Evolutionary conservation across 768 basidiomycete species (phyloP), one percentile per base, ranked within the genome.

Genomic region (Pleurotus ostreatus): DNA sequence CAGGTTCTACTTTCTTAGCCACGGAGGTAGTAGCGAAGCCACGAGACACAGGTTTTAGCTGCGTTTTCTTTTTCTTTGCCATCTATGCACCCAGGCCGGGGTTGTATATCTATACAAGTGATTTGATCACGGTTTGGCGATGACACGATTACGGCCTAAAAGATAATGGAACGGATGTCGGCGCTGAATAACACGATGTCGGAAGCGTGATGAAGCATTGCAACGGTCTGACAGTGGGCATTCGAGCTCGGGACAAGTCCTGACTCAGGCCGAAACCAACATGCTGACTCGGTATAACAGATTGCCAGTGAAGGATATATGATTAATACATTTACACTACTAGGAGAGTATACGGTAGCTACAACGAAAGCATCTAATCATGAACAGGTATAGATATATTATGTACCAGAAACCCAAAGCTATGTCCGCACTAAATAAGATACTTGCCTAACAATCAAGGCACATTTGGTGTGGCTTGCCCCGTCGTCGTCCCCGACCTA

Each of bases 1-100:
- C 68, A 30, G 70, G 73, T 13, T 72, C 66, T 43, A 72, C 70
- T 70, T 91, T 93, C 78, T 92, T 92, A 26, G 89, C 88, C 23
- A 92, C 78, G 9, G 92, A 93, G 16, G 85, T 88, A 4, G 91
- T 91, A 44, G 87, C 84, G 64, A 93, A 92, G 13, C 89, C 89
- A 55, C 92, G 84, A 41, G 70, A 80, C 41, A 88, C 75, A 18
- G 87, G 82, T 70, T 89, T 91, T 63, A 88, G 67, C 67, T 90
- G 85, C 5, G 84, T 83, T 73, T 90, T 93, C 79, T 86, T 93
- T 76, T 90, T 92, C 77, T 92, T 93, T 58, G 85, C 76, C 89
- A 90, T 90, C 55, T 58, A 34, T 11, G 30, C 30, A 34, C 30
- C 9, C 9, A 34, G 30, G 9, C 30, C 30, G 30, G 30, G 30